These are phyloP conservation scores for Abrus precatorius DNA, from an alignment of 306 rosid genomes.

Conservation along the genomic window DNA sequence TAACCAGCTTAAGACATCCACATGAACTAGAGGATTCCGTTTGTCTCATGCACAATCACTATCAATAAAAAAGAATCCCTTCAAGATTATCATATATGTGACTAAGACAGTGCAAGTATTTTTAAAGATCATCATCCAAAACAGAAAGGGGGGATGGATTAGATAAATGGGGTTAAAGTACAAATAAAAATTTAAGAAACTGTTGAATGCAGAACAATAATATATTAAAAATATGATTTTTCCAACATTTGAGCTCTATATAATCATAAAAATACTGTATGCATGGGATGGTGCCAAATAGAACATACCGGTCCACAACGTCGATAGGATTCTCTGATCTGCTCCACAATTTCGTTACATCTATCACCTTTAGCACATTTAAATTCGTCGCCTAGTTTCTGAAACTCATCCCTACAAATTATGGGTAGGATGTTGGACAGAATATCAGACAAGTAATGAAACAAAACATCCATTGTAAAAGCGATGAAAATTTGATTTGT, in stretches of 20 bases:
- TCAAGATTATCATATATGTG: not conserved
- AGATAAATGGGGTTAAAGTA: not conserved
- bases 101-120: slow-evolving; percentile 29
- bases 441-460: slow-evolving; percentile 37
- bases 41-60: slow-evolving; percentile 18
- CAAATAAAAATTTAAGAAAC: slow-evolving; percentile 19
- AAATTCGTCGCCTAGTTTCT: slow-evolving; percentile 74
- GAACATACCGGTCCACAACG: slow-evolving; percentile 72
- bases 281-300: slow-evolving; percentile 32
- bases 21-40: slow-evolving; percentile 19
- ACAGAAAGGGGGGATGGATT: slow-evolving; percentile 33
- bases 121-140: slow-evolving; percentile 24
- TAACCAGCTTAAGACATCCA: slow-evolving; percentile 6
- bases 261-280: slow-evolving; percentile 27
- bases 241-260: slow-evolving; percentile 35
- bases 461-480: slow-evolving; percentile 30
- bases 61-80: slow-evolving; percentile 27
- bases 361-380: slow-evolving; percentile 67
- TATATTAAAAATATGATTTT: slow-evolving; percentile 9
- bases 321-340: slow-evolving; percentile 76
- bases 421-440: slow-evolving; percentile 38
- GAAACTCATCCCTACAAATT: slow-evolving; percentile 72
- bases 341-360: slow-evolving; percentile 62
- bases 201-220: slow-evolving; percentile 34
- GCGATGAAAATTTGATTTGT: slow-evolving; percentile 9